Conservation (phyloP, 2,329 filamentous ascomycete genomes). For the Berkeleyomyces rouxiae region DNA sequence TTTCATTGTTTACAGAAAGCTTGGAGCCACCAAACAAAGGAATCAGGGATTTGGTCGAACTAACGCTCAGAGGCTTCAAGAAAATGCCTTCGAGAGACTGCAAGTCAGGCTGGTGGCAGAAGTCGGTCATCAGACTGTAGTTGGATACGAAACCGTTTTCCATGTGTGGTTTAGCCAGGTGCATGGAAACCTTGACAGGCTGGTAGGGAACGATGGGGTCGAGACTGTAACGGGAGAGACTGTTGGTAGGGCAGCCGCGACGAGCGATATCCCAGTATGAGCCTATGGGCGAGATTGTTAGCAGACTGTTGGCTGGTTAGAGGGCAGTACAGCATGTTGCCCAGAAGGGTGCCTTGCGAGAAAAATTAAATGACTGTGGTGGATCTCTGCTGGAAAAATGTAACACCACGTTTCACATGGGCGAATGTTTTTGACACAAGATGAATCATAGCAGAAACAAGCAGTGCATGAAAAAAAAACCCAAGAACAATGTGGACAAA, state of each 20-base stretch:
- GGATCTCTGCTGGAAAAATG: background rate
- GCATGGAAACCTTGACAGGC: constrained; percentile 29
- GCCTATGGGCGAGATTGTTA: constrained; percentile 19
- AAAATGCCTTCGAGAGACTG: constrained; percentile 48
- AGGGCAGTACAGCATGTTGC: too few relatives aligned
- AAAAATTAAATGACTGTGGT: too few relatives aligned
- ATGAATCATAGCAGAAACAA: background rate
- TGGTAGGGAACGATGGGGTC: constrained; percentile 28
- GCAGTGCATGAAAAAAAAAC: background rate
- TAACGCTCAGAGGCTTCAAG: constrained; percentile 40
- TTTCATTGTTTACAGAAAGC: constrained; percentile 51
- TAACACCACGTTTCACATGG: background rate
- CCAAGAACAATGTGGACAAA: background rate
- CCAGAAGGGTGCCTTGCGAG: too few relatives aligned
- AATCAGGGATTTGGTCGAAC: constrained; percentile 39
- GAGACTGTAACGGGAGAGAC: constrained; percentile 35
- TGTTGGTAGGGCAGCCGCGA: constrained; percentile 45
- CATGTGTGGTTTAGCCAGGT: constrained; percentile 31
- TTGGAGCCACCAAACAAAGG: constrained; percentile 56
- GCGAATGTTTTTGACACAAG: background rate
- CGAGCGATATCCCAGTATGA: constrained; percentile 41
- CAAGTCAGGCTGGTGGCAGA: constrained; percentile 50
- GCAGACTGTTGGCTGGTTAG: background rate
- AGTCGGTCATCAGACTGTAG: constrained; percentile 40
- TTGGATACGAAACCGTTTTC: constrained; percentile 44